Base-by-base conservation (phyloP, 1,284 basidiomycete species). In the Coriolopsis trogii region DNA sequence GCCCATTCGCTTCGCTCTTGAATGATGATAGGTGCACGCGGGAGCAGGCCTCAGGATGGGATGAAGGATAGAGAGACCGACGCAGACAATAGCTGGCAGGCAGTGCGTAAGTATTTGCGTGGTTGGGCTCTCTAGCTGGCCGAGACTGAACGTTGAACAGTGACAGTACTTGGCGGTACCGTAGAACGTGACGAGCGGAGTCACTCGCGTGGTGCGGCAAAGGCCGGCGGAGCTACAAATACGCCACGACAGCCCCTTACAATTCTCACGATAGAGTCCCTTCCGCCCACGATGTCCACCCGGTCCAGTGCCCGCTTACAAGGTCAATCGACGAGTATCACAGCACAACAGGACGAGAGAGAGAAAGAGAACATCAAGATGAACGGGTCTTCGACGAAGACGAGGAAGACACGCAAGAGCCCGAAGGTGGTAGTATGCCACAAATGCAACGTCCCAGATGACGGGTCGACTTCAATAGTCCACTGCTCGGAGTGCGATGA, bases 401-500 rank as follows among this genome's bases (percentile, higher is more conserved):
- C 41, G 25, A 56, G 53, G 46, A 34, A 57, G 30, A 61, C 60
- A 34, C 43, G 57, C 16, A 67, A 60, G 48, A 56, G 45, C 50
- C 51, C 55, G 5, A 70, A 75, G 42, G 61, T 70, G 31, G n/a
- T n/a, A n/a, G n/a, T n/a, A n/a, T 79, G 79, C 60, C 89, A 87
- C 70, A 68, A 75, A 3, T 90, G 87, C 67, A 74, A 73, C 29
- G 75, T 76, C 52, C 74, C 79, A 25, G 86, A 92, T 65, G 87
- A 91, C 72, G 87, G 88, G 46, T 79, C 85, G 12, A 89, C 91
- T n/a, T n/a, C n/a, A 15, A 93, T 93, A 91, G 84, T 93, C 40
- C 74, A 74, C 42, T 93, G 91, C 65, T 77, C 80, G 20, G 74
- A 76, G 45, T 93, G 91, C 67, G 75, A 76, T 36, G 83, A 87